Evolutionary conservation across 192 early-diverging fungal genomes (phyloP).

Genomic region (Anaeromyces robustus): DNA sequence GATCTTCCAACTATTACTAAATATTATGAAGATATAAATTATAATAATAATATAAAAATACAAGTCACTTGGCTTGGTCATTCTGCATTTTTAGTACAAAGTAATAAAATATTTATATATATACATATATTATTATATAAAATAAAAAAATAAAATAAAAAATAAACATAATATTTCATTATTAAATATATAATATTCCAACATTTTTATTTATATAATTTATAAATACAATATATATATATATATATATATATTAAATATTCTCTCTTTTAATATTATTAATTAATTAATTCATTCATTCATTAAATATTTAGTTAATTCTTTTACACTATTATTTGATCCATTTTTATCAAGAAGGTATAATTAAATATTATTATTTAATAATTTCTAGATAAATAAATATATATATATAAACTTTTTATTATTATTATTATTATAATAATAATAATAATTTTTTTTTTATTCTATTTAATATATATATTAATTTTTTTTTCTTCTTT

Average conservation of each 20-base stretch:
- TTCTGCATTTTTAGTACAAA: conserved; percentile 46
- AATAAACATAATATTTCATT: too few relatives aligned
- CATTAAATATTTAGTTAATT: conserved; percentile 10
- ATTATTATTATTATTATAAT: background rate
- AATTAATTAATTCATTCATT: too few relatives aligned
- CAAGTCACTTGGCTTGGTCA: conserved; percentile 44
- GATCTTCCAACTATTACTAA: background rate
- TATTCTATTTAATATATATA: background rate
- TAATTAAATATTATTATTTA: background rate
- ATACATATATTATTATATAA: background rate
- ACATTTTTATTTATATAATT: background rate
- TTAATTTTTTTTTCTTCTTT: too few relatives aligned
- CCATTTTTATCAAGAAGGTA: conserved; percentile 60
- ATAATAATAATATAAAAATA: background rate
- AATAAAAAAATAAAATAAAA: background rate
- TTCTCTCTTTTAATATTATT: too few relatives aligned
- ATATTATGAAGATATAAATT: background rate
- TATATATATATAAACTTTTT: background rate
- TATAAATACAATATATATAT: too few relatives aligned
- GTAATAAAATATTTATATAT: conserved; percentile 1
- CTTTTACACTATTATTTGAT: conserved; percentile 52
- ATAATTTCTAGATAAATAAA: too few relatives aligned
- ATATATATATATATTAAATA: too few relatives aligned
- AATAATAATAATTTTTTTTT: background rate
- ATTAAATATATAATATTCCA: background rate